Evolutionary conservation across 1,284 basidiomycete genomes (phyloP).

Genomic region (Ustilago esculenta): DNA sequence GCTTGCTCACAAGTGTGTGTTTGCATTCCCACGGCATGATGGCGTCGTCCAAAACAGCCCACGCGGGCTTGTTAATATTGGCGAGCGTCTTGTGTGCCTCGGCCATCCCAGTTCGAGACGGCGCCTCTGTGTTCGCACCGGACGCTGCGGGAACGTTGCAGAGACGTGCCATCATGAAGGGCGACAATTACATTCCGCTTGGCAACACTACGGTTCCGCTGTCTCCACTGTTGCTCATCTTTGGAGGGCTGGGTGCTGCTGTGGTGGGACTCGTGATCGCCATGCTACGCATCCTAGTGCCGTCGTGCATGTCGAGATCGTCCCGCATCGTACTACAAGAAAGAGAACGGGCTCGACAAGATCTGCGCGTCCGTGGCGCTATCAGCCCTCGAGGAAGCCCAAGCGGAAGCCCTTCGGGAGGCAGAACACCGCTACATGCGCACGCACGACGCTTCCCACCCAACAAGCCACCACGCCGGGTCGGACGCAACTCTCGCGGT

Average conservation of each 20-base stretch:
- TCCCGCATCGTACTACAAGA: conserved; percentile 40
- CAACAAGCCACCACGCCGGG: conserved; percentile 24
- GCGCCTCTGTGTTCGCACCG: conserved; percentile 24
- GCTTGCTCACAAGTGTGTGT: too few relatives aligned
- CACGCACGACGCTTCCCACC: conserved; percentile 23
- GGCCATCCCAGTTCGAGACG: conserved; percentile 22
- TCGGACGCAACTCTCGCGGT: conserved; percentile 38
- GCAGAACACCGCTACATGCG: conserved; percentile 16
- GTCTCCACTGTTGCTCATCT: conserved; percentile 36
- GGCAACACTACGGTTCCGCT: conserved; percentile 37
- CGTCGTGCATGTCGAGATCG: conserved; percentile 35
- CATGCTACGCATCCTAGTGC: conserved; percentile 27
- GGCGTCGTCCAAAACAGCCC: conserved; percentile 1
- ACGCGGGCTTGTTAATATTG: conserved; percentile 15
- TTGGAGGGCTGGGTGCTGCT: conserved; percentile 31
- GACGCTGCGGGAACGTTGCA: conserved; percentile 23
- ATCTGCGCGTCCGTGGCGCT: conserved; percentile 38
- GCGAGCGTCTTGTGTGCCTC: conserved; percentile 14
- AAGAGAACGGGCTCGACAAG: conserved; percentile 37
- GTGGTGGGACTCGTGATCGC: conserved; percentile 15
- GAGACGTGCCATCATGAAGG: conserved; percentile 48
- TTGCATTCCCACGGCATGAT: neutral
- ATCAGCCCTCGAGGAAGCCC: conserved; percentile 32
- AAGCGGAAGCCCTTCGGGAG: conserved; percentile 20
- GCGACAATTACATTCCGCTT: conserved; percentile 44